These are phyloP conservation scores for Aspergillus flavus DNA, from an alignment of 2,329 filamentous ascomycete genomes.

Conservation along the genomic window DNA sequence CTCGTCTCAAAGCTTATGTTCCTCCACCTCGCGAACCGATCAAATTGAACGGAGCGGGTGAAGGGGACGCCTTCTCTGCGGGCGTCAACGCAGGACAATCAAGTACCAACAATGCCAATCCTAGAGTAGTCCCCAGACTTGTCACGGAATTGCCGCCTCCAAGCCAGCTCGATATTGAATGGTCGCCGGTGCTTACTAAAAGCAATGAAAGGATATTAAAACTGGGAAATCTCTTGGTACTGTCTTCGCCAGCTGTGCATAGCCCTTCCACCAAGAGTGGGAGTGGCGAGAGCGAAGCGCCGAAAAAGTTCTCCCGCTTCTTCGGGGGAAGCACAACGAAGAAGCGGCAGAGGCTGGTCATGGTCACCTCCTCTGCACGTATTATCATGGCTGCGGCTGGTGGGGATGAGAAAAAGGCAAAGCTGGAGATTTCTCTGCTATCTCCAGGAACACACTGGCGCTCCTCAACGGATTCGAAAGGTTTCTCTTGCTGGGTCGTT, in stretches of 20 bases:
- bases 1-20: conserved; percentile 79
- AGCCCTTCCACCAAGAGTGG: conserved; percentile 72
- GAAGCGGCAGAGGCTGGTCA: conserved; percentile 88
- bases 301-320: conserved; percentile 88
- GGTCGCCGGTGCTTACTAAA: conserved; percentile 90
- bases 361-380: conserved; percentile 89
- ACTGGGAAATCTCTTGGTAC: conserved; percentile 85
- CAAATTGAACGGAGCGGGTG: conserved; percentile 64
- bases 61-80: conserved; percentile 46
- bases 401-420: conserved; percentile 93
- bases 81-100: conserved; percentile 44
- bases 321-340: conserved; percentile 90
- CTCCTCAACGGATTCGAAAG: conserved; percentile 81
- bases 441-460: conserved; percentile 75
- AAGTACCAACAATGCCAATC: conserved; percentile 44
- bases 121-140: conserved; percentile 71
- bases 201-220: conserved; percentile 94
- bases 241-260: conserved; percentile 75
- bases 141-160: conserved; percentile 97
- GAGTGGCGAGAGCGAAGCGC: conserved; percentile 64
- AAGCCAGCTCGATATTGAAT: conserved; percentile 95
- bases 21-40: conserved; percentile 78
- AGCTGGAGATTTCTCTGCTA: conserved; percentile 86
- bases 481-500: conserved; percentile 83
- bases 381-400: conserved; percentile 88